phyloP scores from a whole-genome alignment of 2,329 filamentous ascomycete genomes.

The Dryadomyces quercus-mongolicae region DNA sequence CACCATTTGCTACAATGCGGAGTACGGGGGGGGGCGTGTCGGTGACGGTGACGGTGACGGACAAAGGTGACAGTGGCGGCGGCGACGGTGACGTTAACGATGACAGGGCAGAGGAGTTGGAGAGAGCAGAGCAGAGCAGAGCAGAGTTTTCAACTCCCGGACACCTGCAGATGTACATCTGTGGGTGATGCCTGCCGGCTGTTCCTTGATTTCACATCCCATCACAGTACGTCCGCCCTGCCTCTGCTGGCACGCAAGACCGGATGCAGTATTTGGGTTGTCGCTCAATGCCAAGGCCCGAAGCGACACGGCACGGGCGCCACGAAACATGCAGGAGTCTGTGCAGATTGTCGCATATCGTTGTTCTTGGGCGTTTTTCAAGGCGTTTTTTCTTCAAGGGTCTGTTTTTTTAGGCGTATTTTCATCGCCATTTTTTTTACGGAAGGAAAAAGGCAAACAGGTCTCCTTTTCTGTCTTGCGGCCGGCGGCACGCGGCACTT shows the following conservation, averaged over 20 bases:
- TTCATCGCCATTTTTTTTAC: too few relatives aligned
- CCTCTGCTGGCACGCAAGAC: not conserved
- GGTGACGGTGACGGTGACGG: not conserved
- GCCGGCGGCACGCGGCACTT: not conserved
- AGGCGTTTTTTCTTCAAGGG: too few relatives aligned
- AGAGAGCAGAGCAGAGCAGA: not conserved
- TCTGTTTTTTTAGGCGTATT: too few relatives aligned
- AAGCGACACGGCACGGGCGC: not conserved
- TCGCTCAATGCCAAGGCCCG: not conserved
- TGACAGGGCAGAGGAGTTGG: too few relatives aligned
- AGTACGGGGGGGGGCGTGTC: not conserved
- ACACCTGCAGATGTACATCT: not conserved
- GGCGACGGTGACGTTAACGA: too few relatives aligned
- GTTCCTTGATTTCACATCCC: not conserved
- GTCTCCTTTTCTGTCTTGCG: not conserved
- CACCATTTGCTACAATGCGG: too few relatives aligned
- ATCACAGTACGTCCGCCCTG: not conserved
- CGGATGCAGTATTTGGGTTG: not conserved
- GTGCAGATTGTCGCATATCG: too few relatives aligned
- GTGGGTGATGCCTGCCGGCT: not conserved
- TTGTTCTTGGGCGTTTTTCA: too few relatives aligned
- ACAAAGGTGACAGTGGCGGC: too few relatives aligned
- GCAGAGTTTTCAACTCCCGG: not conserved
- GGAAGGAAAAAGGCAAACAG: too few relatives aligned
- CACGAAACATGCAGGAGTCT: not conserved